Conservation (phyloP, 768 basidiomycete species). For the Boletus bicolor region DNA sequence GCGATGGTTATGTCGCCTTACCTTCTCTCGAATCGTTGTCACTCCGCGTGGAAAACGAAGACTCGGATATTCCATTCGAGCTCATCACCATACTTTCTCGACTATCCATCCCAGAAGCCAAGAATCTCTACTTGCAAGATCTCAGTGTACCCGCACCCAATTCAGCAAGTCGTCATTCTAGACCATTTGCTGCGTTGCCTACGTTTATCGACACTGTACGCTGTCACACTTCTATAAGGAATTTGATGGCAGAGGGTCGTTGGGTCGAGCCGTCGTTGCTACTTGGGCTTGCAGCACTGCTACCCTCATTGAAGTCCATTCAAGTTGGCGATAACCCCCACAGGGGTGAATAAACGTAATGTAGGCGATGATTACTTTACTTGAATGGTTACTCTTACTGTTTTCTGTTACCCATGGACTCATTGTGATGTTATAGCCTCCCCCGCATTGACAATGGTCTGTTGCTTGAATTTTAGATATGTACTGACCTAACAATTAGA, state of each 20-base stretch:
- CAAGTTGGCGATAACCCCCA: slow-evolving; percentile 4
- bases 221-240: slow-evolving; percentile 5
- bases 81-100: slow-evolving; percentile 50
- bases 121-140: slow-evolving; percentile 48
- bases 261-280: slow-evolving; percentile 22
- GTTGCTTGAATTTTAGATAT: neutral
- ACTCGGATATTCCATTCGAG: slow-evolving; percentile 65
- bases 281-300: slow-evolving; percentile 8
- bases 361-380: neutral
- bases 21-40: slow-evolving; percentile 46
- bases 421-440: slow-evolving; percentile 1
- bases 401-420: slow-evolving; percentile 1
- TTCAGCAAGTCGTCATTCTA: neutral
- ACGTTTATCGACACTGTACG: slow-evolving; percentile 6
- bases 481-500: neutral
- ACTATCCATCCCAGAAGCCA: slow-evolving; percentile 47
- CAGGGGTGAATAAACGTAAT: slow-evolving; percentile 10
- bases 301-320: slow-evolving; percentile 16
- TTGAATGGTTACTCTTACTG: slow-evolving; percentile 1
- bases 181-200: slow-evolving; percentile 43
- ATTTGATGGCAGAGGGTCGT: slow-evolving; percentile 26
- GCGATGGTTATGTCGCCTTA: slow-evolving; percentile 38
- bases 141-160: slow-evolving; percentile 9
- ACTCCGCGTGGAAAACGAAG: slow-evolving; percentile 48
- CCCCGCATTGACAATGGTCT: neutral